Percentiles rank a stretch among this genome's conserved stretches.
Evolutionary conservation across 2,329 filamentous ascomycete genomes (phyloP).

Genomic region (Ophiosphaerella narmari): DNA sequence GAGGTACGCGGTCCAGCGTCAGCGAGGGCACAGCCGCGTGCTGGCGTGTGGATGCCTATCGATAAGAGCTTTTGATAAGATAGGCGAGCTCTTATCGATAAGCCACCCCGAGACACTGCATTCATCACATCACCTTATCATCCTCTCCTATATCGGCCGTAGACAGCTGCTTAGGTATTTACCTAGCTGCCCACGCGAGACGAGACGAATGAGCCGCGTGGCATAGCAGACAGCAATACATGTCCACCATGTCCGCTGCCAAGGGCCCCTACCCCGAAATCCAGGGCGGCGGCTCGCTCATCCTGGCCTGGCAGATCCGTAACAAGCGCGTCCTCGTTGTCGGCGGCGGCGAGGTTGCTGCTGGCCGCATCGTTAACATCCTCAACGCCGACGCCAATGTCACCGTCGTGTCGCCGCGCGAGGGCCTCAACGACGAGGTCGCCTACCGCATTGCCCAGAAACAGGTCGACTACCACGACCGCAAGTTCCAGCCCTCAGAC

Average conservation of each 20-base stretch:
- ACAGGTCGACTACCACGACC: constrained; percentile 80
- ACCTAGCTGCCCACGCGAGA: too few relatives aligned
- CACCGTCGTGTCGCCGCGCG: constrained; percentile 78
- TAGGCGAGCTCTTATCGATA: constrained; percentile 5
- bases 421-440: constrained; percentile 87
- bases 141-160: too few relatives aligned
- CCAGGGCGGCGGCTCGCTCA: constrained; percentile 88
- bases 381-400: constrained; percentile 94
- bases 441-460: constrained; percentile 75
- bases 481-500: constrained; percentile 83
- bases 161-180: too few relatives aligned
- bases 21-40: too few relatives aligned
- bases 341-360: constrained; percentile 96
- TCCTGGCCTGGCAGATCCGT: constrained; percentile 93
- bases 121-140: too few relatives aligned
- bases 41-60: not conserved
- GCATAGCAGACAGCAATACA: constrained; percentile 18
- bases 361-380: constrained; percentile 89
- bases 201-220: constrained; percentile 15
- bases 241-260: constrained; percentile 46
- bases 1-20: too few relatives aligned
- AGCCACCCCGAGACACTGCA: not conserved
- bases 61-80: constrained; percentile 1
- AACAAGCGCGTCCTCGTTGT: constrained; percentile 90
- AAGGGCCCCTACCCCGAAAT: constrained; percentile 71